phyloP scores from a whole-genome alignment of 2,329 filamentous ascomycete species.

The Zymoseptoria brevis region DNA sequence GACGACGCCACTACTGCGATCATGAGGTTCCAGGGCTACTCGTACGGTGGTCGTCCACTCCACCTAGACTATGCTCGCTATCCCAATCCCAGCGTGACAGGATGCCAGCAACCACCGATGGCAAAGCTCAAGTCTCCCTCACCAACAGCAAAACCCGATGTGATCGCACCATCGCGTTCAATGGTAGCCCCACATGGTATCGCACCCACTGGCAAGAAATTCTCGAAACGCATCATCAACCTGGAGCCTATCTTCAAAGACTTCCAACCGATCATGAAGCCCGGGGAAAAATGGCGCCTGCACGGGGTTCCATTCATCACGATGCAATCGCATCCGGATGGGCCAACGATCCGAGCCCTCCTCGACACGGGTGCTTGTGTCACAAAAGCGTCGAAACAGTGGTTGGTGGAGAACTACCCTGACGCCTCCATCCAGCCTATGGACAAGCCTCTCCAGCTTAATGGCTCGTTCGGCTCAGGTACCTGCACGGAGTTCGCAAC shows the following conservation, averaged over 20 bases:
- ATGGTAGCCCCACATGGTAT: no score
- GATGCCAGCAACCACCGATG: conserved; percentile 59
- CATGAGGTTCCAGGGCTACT: conserved; percentile 93
- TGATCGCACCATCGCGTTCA: no score
- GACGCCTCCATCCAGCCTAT: background rate
- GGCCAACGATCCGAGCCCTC: background rate
- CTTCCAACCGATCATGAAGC: background rate
- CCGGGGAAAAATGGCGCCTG: background rate
- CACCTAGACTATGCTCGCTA: conserved; percentile 93
- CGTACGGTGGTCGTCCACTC: conserved; percentile 90
- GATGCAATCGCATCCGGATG: background rate
- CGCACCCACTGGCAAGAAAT: background rate
- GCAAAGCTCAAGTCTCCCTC: conserved; percentile 58
- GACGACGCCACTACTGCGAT: conserved; percentile 90
- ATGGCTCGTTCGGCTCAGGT: background rate
- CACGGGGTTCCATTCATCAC: background rate
- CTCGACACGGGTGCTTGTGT: background rate
- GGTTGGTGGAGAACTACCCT: background rate
- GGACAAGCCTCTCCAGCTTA: background rate
- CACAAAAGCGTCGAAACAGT: background rate
- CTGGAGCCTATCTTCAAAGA: background rate
- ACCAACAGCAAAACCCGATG: background rate
- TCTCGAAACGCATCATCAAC: background rate
- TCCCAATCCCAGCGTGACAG: conserved; percentile 69
- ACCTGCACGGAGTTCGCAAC: background rate